Base-by-base conservation (phyloP, 441 rosid genomes). In the Isatis lusitanica region DNA sequence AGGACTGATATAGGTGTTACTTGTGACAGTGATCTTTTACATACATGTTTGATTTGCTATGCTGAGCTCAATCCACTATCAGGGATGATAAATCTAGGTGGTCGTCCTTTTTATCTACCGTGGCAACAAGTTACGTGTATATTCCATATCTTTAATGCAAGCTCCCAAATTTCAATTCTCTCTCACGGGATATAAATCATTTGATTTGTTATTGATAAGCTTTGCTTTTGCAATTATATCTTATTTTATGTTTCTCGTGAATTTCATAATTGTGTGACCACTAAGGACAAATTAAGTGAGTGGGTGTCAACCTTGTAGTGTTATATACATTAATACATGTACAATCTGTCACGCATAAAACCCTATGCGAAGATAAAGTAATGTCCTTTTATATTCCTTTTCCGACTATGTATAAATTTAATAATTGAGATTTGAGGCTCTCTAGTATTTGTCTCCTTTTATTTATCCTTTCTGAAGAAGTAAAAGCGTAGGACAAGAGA, bases 281-380 rank as follows among this genome's bases (percentile, higher is more conserved):
- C 57, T 58, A 35, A 76, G 57, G 62, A 76, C 79, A 56, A 40
- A n/a, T n/a, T n/a, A n/a, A 67, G 67, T 66, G 47, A 66, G 73
- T 74, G 78, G 73, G 44, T 40, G 38, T 43, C 64, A 73, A 40
- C 52, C 18, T 61, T 75, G 16, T 16, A 1, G 24, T 42, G 12
- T 33, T 9, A n/a, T n/a, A n/a, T n/a, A n/a, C n/a, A n/a, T n/a
- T n/a, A n/a, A n/a, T n/a, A 12, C 30, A 44, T 57, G 62, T 33
- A 21, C 74, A 57, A 53, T 31, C 68, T 67, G 71, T 70, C 67
- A 63, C 65, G 71, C 71, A 76, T 63, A 76, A 63, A 62, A 44
- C 43, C 21, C 24, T 26, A 71, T 64, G 43, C 13, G 66, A 35
- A 55, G 36, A 21, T 55, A 64, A 63, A 26, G 15, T 16, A 62